These are phyloP conservation scores for Boeremia lycopersici DNA, from an alignment of 2,329 filamentous ascomycete species.

Conservation along the genomic window DNA sequence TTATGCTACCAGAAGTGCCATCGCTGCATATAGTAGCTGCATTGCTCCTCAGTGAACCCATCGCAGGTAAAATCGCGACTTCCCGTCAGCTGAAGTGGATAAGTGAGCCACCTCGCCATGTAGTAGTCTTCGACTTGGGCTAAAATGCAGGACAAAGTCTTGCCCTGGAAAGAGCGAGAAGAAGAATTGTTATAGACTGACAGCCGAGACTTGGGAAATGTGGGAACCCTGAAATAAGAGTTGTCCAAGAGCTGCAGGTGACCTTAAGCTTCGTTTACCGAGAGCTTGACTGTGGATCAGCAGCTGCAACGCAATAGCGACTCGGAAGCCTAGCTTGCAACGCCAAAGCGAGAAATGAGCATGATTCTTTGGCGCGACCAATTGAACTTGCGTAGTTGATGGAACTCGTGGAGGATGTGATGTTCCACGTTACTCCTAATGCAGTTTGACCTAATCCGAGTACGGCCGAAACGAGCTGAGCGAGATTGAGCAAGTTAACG, in stretches of 20 bases:
- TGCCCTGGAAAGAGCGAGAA: too few species aligned
- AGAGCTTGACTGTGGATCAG: not conserved
- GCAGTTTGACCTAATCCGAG: not conserved
- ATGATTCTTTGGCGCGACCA: not conserved
- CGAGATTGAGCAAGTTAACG: constrained; percentile 23
- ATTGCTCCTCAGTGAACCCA: constrained; percentile 51
- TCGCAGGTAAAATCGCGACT: constrained; percentile 38
- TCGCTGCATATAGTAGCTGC: constrained; percentile 53
- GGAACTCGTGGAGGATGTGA: not conserved
- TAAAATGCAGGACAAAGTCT: too few species aligned
- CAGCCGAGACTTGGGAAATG: not conserved
- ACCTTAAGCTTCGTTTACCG: constrained; percentile 1
- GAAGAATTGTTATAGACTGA: too few species aligned
- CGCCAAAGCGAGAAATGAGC: not conserved
- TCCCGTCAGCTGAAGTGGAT: constrained; percentile 21
- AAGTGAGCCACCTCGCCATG: constrained; percentile 27
- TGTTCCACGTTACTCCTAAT: not conserved
- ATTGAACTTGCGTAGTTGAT: not conserved
- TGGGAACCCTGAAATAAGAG: not conserved
- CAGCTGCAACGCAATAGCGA: not conserved
- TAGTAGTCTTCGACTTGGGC: too few species aligned
- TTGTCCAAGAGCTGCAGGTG: not conserved
- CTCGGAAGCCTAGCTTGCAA: not conserved
- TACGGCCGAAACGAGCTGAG: constrained; percentile 10
- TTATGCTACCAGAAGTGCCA: constrained; percentile 57